Base-by-base conservation (phyloP, 371 early-diverging fungal species). In the Mortierella sp. region DNA sequence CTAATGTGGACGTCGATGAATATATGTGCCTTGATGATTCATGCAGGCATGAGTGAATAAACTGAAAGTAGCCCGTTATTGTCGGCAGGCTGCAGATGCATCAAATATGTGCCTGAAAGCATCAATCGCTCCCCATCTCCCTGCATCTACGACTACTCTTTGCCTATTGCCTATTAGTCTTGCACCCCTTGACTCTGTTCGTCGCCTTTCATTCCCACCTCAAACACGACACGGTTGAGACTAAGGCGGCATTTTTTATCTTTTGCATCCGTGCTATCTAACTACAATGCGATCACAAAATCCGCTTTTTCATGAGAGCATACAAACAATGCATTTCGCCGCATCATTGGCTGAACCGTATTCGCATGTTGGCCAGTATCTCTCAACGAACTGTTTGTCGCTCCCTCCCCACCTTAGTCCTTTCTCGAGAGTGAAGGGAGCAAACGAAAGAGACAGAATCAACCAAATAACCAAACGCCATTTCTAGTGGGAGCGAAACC, bases 241-340 rank as follows among this genome's bases (percentile, higher is more conserved):
- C 31, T 29, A 53, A 4, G 2, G 29, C 7, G 26, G 53, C 22
- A 45, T 14, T 45, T 45, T 53, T 26, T 48, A 9, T 53, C 19
- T 47, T 6, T 2, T 34, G 58, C 58, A 58, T 58, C 58, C 58
- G 58, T 58, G 58, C 58, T 58, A 58, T 58, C 58, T 13, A 31
- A 58, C 13, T 10, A 19, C 29, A 22, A 58, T 58, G n/a, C n/a
- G n/a, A n/a, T n/a, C n/a, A n/a, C 58, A 37, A 34, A 58, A 58
- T 58, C 58, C 37, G 34, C n/a, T n/a, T 34, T 19, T 58, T 58
- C 58, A 16, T 34, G 58, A 34, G 58, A 34, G 58, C 34, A 58
- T 37, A 34, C 14, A 58, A 31, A 16, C 34, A 58, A 6, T 5
- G 8, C 34, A 58, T 8, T 16, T 14, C 19, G 19, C 2, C 8